Evolutionary conservation across 768 basidiomycete species (phyloP).

Genomic region (Amanita pseudoporphyria): DNA sequence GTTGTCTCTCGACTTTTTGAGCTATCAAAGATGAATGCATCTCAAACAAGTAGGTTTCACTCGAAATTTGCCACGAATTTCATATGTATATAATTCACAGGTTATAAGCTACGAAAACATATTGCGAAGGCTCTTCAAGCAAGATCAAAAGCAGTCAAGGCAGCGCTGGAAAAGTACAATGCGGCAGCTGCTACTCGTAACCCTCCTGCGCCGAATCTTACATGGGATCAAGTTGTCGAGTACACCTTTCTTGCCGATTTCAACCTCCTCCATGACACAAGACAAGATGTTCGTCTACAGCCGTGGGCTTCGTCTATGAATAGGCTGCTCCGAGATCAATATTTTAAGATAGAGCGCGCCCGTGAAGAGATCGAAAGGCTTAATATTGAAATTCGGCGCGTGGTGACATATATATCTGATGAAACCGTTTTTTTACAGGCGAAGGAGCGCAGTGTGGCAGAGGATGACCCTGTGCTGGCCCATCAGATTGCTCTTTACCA

Average conservation of each 20-base stretch:
- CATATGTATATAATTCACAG: constrained; percentile 14
- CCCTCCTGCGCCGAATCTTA: constrained; percentile 7
- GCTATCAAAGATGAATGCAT: too few relatives aligned
- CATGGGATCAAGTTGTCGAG: constrained; percentile 17
- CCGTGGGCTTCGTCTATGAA: constrained; percentile 14
- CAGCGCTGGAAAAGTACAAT: constrained; percentile 14
- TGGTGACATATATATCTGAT: constrained; percentile 14
- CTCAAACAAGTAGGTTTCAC: constrained; percentile 12
- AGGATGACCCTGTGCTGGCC: too few relatives aligned
- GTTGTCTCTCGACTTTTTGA: too few relatives aligned
- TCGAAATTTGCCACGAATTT: constrained; percentile 15
- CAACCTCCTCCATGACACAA: constrained; percentile 7
- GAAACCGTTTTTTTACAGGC: not conserved
- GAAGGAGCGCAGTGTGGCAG: too few relatives aligned
- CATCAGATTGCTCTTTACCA: too few relatives aligned
- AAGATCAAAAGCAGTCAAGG: constrained; percentile 13
- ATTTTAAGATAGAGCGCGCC: too few relatives aligned
- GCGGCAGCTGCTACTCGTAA: constrained; percentile 5
- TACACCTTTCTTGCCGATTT: constrained; percentile 16
- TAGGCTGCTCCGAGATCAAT: constrained; percentile 11
- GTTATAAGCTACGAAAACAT: too few relatives aligned
- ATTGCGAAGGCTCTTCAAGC: constrained; percentile 14
- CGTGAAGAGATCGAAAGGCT: too few relatives aligned
- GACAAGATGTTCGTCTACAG: too few relatives aligned
- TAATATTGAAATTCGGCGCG: constrained; percentile 15